Percentiles rank a stretch among this genome's conserved stretches.
phyloP scores from a whole-genome alignment of 2,329 filamentous ascomycete species.

The Paramyrothecium sp. region DNA sequence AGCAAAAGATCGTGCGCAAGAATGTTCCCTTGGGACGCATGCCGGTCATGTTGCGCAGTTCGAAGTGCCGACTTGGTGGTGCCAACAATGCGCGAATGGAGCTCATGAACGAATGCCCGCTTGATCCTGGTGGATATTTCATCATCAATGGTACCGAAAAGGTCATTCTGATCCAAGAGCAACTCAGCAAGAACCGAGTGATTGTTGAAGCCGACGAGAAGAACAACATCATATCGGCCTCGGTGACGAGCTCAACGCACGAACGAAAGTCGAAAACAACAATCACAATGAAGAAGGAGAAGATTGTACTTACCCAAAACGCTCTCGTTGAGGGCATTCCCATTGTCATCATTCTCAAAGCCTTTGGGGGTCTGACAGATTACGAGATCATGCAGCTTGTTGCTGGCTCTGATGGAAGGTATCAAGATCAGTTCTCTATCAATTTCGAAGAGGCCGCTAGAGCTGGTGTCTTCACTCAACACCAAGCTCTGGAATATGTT shows the following conservation, averaged over 20 bases:
- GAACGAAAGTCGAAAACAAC: constrained; percentile 98
- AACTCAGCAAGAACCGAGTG: constrained; percentile 97
- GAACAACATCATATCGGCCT: constrained; percentile 91
- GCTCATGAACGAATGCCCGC: constrained; percentile 87
- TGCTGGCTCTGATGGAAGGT: constrained; percentile 79
- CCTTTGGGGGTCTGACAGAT: constrained; percentile 89
- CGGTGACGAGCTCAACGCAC: constrained; percentile 95
- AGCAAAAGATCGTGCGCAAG: constrained; percentile 70
- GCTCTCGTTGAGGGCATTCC: constrained; percentile 92
- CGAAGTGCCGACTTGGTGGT: constrained; percentile 82
- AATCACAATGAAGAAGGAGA: constrained; percentile 89
- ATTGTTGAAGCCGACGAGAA: constrained; percentile 93
- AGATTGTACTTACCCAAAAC: constrained; percentile 88
- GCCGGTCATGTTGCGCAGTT: constrained; percentile 96
- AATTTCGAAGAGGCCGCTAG: constrained; percentile 93
- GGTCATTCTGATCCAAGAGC: constrained; percentile 97
- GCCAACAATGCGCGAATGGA: constrained; percentile 89
- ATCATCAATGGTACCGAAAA: constrained; percentile 98
- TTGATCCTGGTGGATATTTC: constrained; percentile 97
- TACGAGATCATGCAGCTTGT: constrained; percentile 93
- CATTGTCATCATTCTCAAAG: constrained; percentile 89
- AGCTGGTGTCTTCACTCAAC: constrained; percentile 83
- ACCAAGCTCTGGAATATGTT: constrained; percentile 92
- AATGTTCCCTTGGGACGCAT: constrained; percentile 84
- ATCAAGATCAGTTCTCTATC: constrained; percentile 92